Base-by-base conservation (phyloP, 2,329 filamentous ascomycete genomes). In the Ascochyta fabae region DNA sequence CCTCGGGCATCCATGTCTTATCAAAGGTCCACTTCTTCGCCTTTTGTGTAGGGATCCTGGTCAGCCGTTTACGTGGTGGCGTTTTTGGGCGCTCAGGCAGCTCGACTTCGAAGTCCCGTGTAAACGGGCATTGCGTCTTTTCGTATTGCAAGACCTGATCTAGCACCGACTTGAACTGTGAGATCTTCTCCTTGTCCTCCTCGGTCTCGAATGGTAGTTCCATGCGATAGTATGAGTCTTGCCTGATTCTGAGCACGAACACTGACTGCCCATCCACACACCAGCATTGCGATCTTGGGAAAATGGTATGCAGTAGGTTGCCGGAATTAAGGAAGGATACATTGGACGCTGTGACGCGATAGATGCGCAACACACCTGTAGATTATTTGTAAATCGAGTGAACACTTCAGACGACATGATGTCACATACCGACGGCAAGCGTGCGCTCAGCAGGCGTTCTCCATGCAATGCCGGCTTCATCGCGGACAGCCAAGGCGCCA, bases 271-370 rank as follows among this genome's bases (percentile, higher is more conserved):
- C 89, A 73, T 96, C 91, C 29, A 97, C 89, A 73, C 90, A 96
- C 93, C 93, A 97, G 71, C 90, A 96, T 75, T 96, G 92, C 55
- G 92, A 96, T 73, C 91, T 91, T 23, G 91, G 91, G 48, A 97
- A 79, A 59, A 97, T 95, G 10, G 93, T 90, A 67, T 95, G 91
- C 16, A 96, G 83, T 15, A 93, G 88, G 51, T 86, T 87, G 56
- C 91, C 91, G 61, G 92, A 96, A 75, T 90, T 94, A 9, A 97
- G 82, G 68, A 96, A 97, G 12, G 91, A 90, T 15, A 95, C 91
- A 49, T 75, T 75, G 9, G 91, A 91, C 19, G 91, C 90, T 7
- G 90, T 90, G 31, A 95, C 89, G 67, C 90, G 88, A 73, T 97
- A 96, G 60, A 97, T 91, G 60, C 88, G 85, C 57, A 97, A 83